phyloP scores from a whole-genome alignment of 352 stramenopile species.

The Phytopythium montanum region DNA sequence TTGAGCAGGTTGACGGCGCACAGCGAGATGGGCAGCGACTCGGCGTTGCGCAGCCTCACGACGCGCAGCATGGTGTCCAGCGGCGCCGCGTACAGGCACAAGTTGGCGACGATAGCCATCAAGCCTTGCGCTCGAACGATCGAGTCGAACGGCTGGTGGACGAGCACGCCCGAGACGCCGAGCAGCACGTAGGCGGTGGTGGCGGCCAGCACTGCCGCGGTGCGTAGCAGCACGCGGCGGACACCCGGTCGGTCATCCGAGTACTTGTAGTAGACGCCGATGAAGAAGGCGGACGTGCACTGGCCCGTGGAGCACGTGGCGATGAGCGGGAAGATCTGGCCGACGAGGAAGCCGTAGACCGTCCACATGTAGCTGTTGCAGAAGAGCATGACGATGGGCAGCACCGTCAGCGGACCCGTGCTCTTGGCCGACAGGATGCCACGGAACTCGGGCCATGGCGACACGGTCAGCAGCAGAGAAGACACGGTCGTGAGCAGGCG shows the following conservation, averaged over 20 bases:
- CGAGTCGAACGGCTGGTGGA: constrained; percentile 16
- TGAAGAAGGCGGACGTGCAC: constrained; percentile 14
- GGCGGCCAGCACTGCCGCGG: constrained; percentile 14
- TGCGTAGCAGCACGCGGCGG: constrained; percentile 13
- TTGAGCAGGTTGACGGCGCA: constrained; percentile 31
- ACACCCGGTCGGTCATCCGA: constrained; percentile 22
- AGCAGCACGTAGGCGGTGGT: constrained; percentile 33
- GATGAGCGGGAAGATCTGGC: constrained; percentile 22
- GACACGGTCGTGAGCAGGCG: constrained; percentile 30
- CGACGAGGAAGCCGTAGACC: constrained; percentile 18
- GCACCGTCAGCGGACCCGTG: constrained; percentile 5
- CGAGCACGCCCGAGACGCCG: constrained; percentile 17
- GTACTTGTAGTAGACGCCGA: constrained; percentile 28
- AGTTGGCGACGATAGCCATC: constrained; percentile 35
- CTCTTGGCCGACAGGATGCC: constrained; percentile 16
- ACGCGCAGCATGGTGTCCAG: constrained; percentile 41
- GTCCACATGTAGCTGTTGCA: constrained; percentile 10
- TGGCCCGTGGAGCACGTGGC: constrained; percentile 18
- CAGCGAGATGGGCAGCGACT: constrained; percentile 42
- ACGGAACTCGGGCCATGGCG: constrained; percentile 33
- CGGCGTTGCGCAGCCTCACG: constrained; percentile 30
- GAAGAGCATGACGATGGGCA: constrained; percentile 12
- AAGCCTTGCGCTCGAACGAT: constrained; percentile 29
- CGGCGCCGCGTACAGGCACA: constrained; percentile 41
- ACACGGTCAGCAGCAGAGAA: constrained; percentile 32